These are phyloP conservation scores for Multifurca ochricompacta DNA, from an alignment of 768 basidiomycete genomes.

Conservation along the genomic window DNA sequence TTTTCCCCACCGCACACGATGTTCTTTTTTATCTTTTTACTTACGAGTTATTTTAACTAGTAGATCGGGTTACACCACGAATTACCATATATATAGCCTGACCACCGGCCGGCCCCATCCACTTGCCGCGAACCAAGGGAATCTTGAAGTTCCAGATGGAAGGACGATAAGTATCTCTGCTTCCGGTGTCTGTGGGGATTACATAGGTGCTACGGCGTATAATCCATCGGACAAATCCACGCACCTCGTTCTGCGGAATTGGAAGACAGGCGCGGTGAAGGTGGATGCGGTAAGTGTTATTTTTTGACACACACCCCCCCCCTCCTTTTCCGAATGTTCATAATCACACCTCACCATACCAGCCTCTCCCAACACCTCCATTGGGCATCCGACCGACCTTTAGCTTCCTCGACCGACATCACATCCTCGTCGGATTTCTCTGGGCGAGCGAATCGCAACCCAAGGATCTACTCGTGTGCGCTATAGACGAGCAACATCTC, in stretches of 20 bases:
- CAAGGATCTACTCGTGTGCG: background rate
- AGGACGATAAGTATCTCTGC: background rate
- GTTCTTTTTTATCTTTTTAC: background rate
- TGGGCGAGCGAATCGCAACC: background rate
- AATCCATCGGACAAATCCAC: background rate
- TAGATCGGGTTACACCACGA: background rate
- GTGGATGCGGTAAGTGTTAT: background rate
- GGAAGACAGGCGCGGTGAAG: background rate
- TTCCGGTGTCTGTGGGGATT: conserved; percentile 1
- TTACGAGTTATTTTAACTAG: background rate
- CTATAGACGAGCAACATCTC: background rate
- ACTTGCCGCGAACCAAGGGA: background rate
- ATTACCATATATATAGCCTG: background rate
- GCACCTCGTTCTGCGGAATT: background rate
- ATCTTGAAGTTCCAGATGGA: background rate
- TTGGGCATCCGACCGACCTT: background rate
- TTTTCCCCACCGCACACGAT: too few species aligned
- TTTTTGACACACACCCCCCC: background rate
- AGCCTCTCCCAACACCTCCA: background rate
- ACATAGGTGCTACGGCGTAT: background rate
- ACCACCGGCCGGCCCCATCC: background rate
- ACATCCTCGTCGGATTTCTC: conserved; percentile 3
- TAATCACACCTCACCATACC: background rate
- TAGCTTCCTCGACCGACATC: conserved; percentile 1
- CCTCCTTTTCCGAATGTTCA: background rate